A percentile compares a stretch with the other conserved stretches of the same genome.
Conservation (phyloP, 1,284 basidiomycete genomes). For the Rhodotorula glutinis region DNA sequence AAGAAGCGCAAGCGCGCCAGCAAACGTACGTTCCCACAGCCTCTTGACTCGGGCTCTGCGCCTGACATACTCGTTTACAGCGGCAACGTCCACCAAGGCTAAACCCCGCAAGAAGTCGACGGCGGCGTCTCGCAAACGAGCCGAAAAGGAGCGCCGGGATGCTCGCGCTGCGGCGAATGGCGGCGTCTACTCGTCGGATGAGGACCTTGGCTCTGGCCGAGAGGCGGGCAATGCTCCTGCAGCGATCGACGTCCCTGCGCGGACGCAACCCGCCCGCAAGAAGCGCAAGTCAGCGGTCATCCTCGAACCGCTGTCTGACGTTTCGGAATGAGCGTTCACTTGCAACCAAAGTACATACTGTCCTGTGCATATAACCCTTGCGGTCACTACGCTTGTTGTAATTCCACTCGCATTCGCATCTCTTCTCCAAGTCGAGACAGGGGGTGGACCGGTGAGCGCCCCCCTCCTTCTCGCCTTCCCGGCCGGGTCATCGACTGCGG, state of each 20-base stretch:
- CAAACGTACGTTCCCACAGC: not conserved
- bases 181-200: constrained; percentile 27
- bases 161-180: constrained; percentile 19
- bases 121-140: constrained; percentile 13
- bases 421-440: not conserved
- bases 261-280: constrained; percentile 14
- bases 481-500: not conserved
- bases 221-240: not conserved
- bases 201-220: constrained; percentile 12
- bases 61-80: no score
- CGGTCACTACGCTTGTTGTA: no score
- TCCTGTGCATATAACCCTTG: not conserved
- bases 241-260: not conserved
- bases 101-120: constrained; percentile 18
- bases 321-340: not conserved
- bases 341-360: not conserved
- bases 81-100: not conserved
- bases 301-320: not conserved
- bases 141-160: constrained; percentile 5
- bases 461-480: no score
- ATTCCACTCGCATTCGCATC: not conserved
- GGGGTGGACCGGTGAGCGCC: not conserved
- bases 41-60: not conserved
- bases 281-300: not conserved
- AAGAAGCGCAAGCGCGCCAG: constrained; percentile 13